A percentile compares a stretch with the other conserved stretches of the same genome.
Conservation (phyloP, 306 rosid genomes). For the Sesbania bispinosa region DNA sequence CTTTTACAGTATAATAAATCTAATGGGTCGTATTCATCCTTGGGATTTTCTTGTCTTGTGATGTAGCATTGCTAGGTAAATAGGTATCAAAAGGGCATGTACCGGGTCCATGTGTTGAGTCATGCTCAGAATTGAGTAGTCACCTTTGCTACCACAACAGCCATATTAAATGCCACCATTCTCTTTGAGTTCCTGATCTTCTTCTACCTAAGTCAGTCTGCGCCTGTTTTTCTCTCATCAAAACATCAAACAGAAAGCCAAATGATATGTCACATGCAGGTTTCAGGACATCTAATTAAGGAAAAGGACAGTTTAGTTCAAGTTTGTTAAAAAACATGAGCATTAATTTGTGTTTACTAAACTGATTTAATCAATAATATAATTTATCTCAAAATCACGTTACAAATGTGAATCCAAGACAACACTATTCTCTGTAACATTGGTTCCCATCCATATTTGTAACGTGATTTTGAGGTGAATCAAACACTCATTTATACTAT, state of each 20-base stretch:
- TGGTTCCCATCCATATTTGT: too few relatives aligned
- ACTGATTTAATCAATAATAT: too few relatives aligned
- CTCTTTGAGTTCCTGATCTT: slow-evolving; percentile 6
- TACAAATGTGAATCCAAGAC: too few relatives aligned
- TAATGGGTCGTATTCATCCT: slow-evolving; percentile 2
- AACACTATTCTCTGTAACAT: too few relatives aligned
- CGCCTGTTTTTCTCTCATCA: slow-evolving; percentile 5
- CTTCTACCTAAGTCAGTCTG: not conserved
- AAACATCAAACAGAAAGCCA: not conserved
- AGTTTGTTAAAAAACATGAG: not conserved
- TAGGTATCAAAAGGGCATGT: slow-evolving; percentile 1
- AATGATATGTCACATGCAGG: not conserved
- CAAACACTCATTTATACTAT: too few relatives aligned
- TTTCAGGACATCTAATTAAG: not conserved
- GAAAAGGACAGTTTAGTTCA: not conserved
- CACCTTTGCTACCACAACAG: not conserved
- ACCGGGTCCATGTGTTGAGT: not conserved
- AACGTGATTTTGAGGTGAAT: too few relatives aligned
- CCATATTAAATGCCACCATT: slow-evolving; percentile 11
- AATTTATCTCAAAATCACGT: too few relatives aligned
- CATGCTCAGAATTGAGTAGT: slow-evolving; percentile 16
- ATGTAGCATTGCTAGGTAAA: not conserved
- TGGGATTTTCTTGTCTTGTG: slow-evolving; percentile 11
- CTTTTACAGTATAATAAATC: slow-evolving; percentile 6
- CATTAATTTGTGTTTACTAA: too few relatives aligned